These are phyloP conservation scores for Penicillium cinerascens DNA, from an alignment of 495 filamentous ascomycete genomes.

Conservation along the genomic window DNA sequence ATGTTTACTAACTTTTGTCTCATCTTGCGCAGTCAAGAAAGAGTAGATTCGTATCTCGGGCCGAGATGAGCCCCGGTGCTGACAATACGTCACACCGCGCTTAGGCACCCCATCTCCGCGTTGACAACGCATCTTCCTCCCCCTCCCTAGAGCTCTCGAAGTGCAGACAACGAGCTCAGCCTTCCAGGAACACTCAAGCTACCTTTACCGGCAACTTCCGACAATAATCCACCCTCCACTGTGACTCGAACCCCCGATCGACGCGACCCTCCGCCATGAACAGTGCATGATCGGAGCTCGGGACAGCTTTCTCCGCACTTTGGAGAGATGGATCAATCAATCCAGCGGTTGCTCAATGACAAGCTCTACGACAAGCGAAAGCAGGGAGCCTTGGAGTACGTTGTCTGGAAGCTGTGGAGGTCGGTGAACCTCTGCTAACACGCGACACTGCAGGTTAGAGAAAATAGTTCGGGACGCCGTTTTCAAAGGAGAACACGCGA, in stretches of 20 bases:
- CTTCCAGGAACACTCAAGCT: not conserved
- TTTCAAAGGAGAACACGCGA: slow-evolving; percentile 68
- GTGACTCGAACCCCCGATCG: slow-evolving; percentile 4
- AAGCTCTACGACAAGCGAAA: slow-evolving; percentile 98
- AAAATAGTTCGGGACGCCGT: slow-evolving; percentile 83
- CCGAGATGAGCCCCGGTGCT: slow-evolving; percentile 18
- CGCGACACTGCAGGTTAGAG: slow-evolving; percentile 63
- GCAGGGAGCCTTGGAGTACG: slow-evolving; percentile 93
- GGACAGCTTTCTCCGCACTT: slow-evolving; percentile 18
- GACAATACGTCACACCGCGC: slow-evolving; percentile 40
- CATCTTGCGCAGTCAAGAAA: not conserved
- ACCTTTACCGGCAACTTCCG: not conserved
- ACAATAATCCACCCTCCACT: slow-evolving; percentile 4
- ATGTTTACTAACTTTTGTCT: not conserved
- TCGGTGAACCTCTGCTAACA: slow-evolving; percentile 9
- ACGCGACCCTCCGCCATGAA: slow-evolving; percentile 31
- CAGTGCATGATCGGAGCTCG: slow-evolving; percentile 29
- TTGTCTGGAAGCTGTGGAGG: slow-evolving; percentile 2
- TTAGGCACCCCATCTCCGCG: slow-evolving; percentile 28
- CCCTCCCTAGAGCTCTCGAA: slow-evolving; percentile 12
- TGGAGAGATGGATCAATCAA: slow-evolving; percentile 74
- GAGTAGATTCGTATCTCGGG: not conserved
- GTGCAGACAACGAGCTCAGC: not conserved
- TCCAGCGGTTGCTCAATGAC: slow-evolving; percentile 90
- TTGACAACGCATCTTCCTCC: slow-evolving; percentile 39